These are phyloP conservation scores for Hypoxylon sp. DNA, from an alignment of 2,329 filamentous ascomycete genomes.

Conservation along the genomic window DNA sequence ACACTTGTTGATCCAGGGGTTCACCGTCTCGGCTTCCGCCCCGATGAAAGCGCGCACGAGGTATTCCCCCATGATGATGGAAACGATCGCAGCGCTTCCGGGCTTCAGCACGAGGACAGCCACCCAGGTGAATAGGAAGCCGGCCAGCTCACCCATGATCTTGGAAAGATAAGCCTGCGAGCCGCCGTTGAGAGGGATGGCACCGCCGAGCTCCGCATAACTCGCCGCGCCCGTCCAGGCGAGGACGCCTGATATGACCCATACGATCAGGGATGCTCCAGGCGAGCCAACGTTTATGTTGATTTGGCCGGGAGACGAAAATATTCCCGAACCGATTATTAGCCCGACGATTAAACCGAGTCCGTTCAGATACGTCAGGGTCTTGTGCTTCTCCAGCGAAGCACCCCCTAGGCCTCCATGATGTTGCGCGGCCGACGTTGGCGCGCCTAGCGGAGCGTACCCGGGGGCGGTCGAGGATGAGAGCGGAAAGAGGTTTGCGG, in stretches of 20 bases:
- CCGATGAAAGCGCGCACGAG: conserved; percentile 87
- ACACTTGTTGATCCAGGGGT: conserved; percentile 87
- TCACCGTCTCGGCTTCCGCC: conserved; percentile 82
- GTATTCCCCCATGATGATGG: conserved; percentile 98
- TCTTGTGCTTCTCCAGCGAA: conserved; percentile 95
- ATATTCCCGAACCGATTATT: conserved; percentile 96
- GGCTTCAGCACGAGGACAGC: conserved; percentile 94
- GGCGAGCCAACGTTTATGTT: conserved; percentile 91
- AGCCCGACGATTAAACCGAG: conserved; percentile 89
- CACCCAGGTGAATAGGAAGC: conserved; percentile 96
- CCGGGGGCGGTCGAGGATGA: conserved; percentile 76
- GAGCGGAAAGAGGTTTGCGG: conserved; percentile 89
- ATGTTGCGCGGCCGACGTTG: conserved; percentile 62
- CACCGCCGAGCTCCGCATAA: conserved; percentile 93
- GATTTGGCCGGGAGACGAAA: conserved; percentile 92
- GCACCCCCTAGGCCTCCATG: conserved; percentile 70
- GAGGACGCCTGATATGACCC: conserved; percentile 87
- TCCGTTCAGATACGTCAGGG: conserved; percentile 92
- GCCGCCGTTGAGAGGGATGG: conserved; percentile 94
- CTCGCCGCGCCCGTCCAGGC: conserved; percentile 96
- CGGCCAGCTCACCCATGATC: conserved; percentile 91
- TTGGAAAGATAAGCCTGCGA: conserved; percentile 94
- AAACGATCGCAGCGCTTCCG: conserved; percentile 89
- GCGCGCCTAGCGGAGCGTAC: conserved; percentile 86
- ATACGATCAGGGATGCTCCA: conserved; percentile 88